Evolutionary conservation across 1,284 basidiomycete genomes (phyloP).

Genomic region (Sporisorium sorghi): DNA sequence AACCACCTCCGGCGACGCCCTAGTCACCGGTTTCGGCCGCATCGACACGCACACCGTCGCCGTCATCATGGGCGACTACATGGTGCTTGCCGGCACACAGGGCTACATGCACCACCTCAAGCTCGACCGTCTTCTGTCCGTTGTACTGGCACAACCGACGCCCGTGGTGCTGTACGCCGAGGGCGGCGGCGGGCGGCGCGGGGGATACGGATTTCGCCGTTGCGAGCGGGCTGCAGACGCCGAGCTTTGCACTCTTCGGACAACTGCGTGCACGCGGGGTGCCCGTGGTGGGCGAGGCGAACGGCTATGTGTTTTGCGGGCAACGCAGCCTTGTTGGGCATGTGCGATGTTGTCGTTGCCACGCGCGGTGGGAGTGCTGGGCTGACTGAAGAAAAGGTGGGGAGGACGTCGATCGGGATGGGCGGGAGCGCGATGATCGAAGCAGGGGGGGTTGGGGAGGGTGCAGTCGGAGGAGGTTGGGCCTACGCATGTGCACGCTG

Average conservation of each 20-base stretch:
- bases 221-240: slow-evolving; percentile 39
- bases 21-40: slow-evolving; percentile 49
- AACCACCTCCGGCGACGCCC: slow-evolving; percentile 48
- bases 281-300: slow-evolving; percentile 48
- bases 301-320: slow-evolving; percentile 58
- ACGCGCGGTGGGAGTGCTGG: slow-evolving; percentile 22
- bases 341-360: slow-evolving; percentile 52
- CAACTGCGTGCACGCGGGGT: slow-evolving; percentile 40
- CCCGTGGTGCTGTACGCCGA: slow-evolving; percentile 57
- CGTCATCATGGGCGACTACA: slow-evolving; percentile 48
- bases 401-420: slow-evolving; percentile 50
- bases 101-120: slow-evolving; percentile 54
- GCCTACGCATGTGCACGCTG: slow-evolving; percentile 28
- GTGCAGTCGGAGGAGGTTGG: slow-evolving; percentile 51
- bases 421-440: slow-evolving; percentile 58
- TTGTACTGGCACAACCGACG: slow-evolving; percentile 30
- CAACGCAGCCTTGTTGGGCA: slow-evolving; percentile 54
- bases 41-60: slow-evolving; percentile 27
- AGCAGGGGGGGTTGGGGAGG: slow-evolving; percentile 50
- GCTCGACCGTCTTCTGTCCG: slow-evolving; percentile 47
- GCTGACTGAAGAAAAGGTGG: slow-evolving; percentile 9
- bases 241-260: slow-evolving; percentile 52
- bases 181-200: slow-evolving; percentile 55
- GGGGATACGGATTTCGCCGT: slow-evolving; percentile 44
- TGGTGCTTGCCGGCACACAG: slow-evolving; percentile 56